Base-by-base conservation (phyloP, 1,284 basidiomycete genomes). In the Somion occarium region DNA sequence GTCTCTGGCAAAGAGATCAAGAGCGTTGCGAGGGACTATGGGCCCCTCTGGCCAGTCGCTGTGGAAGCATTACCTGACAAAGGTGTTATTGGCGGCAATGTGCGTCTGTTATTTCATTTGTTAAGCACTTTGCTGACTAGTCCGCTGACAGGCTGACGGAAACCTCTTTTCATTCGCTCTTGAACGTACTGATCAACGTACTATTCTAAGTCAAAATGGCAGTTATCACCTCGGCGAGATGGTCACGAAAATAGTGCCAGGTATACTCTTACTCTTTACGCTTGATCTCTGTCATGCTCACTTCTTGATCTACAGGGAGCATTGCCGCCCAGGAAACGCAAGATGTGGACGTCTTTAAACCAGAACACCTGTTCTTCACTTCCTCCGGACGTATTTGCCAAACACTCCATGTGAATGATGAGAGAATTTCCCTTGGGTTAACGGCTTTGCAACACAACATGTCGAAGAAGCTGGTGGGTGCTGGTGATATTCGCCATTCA, bases 381-480 rank as follows among this genome's bases (percentile, higher is more conserved):
- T 75, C 85, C 0, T 82, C 85, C 3, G 94, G 94, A 2, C 79
- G 88, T 24, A 84, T 97, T 41, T 89, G 91, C 9, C 74, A 89
- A n/a, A 71, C 96, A 27, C 70, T 83, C 2, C 82, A 93, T 52
- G 71, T 93, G 20, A 71, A 74, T 19, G 73, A 77, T 19, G 66
- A 75, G 9, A 65, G 70, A 20, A 71, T 82, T 12, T 76, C 85
- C 0, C 68, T 85, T n/a, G 74, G 83, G 34, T 70, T 96, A 61
- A 84, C 84, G 1, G 81, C 78, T 27, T 69, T 97, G 38, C 86
- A 95, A 65, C 78, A 88, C 56, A 95, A 95, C 61, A 71, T 97
- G 69, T 78, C 79, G 5, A 72, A 72, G 34, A 69, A 74, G 26
- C 63, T 83, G 38, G 65, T 72, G 44, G 82, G 76, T 0, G 74